Percentiles rank a stretch among this genome's conserved stretches.
Evolutionary conservation across 176 grass and related monocot genomes (phyloP).

Genomic region (Areca catechu): DNA sequence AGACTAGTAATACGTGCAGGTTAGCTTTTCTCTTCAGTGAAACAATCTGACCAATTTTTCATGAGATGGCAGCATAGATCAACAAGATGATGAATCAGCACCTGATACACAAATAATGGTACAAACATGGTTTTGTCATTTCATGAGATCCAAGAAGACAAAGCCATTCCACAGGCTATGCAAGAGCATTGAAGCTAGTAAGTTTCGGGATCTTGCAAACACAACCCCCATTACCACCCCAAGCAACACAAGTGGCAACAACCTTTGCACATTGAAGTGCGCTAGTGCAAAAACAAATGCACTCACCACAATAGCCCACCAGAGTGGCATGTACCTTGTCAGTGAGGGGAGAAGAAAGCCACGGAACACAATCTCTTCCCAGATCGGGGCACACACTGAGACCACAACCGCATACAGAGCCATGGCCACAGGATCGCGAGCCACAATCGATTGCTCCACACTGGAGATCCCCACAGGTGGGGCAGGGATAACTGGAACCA

Average conservation of each 20-base stretch:
- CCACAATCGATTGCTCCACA: constrained; percentile 92
- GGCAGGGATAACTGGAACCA: constrained; percentile 47
- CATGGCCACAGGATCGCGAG: constrained; percentile 75
- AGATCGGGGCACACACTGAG: constrained; percentile 74
- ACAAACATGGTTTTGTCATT: constrained; percentile 27
- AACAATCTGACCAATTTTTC: too few species aligned
- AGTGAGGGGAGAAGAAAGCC: constrained; percentile 95
- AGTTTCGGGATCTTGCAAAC: constrained; percentile 69
- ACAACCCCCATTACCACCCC: constrained; percentile 87
- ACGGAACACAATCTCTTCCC: constrained; percentile 95
- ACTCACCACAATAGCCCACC: constrained; percentile 65
- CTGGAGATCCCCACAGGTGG: constrained; percentile 48
- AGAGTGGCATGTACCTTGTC: constrained; percentile 76
- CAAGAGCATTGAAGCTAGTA: constrained; percentile 68
- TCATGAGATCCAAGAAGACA: constrained; percentile 96
- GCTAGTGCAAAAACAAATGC: constrained; percentile 72
- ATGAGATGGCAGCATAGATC: too few species aligned
- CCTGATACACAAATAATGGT: too few species aligned
- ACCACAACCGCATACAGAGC: constrained; percentile 81
- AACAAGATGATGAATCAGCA: too few species aligned
- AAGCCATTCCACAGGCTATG: constrained; percentile 95
- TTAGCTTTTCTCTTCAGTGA: too few species aligned
- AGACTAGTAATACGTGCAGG: too few species aligned
- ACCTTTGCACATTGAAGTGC: constrained; percentile 85
- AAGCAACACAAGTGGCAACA: constrained; percentile 80